Evolutionary conservation across 2,329 filamentous ascomycete species (phyloP).

Genomic region (Aphanocladium album): DNA sequence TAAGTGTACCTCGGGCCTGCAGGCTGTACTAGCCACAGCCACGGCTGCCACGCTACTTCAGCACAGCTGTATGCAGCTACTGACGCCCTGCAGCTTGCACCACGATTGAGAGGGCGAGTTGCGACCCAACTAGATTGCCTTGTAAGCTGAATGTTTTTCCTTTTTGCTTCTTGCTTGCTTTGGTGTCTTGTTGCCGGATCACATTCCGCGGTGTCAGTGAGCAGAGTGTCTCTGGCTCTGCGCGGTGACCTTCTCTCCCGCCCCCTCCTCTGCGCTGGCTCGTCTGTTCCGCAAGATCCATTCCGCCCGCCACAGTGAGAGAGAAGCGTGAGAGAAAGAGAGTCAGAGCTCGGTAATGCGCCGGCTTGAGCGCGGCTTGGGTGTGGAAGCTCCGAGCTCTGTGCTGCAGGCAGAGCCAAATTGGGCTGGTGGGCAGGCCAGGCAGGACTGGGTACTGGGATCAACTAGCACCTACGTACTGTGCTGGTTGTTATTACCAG

Average conservation of each 20-base stretch:
- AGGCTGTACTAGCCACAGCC: neutral
- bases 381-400: conserved; percentile 9
- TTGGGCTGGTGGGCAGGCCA: neutral
- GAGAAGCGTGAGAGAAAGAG: no score
- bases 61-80: neutral
- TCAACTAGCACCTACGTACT: no score
- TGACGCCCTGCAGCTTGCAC: neutral
- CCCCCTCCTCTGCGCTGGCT: neutral
- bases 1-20: no score
- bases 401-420: neutral
- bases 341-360: conserved; percentile 9
- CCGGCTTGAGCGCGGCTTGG: conserved; percentile 2
- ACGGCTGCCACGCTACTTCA: neutral
- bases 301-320: neutral
- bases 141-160: neutral
- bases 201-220: neutral
- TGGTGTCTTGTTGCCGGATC: neutral
- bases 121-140: neutral
- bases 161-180: neutral
- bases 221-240: neutral
- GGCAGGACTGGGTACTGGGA: neutral
- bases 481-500: no score
- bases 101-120: neutral
- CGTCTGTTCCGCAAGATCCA: no score
- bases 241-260: neutral